Percentiles rank a stretch among this genome's conserved stretches.
Conservation (phyloP, 148 eudicot species). For the Vaccinium corymbosum region DNA sequence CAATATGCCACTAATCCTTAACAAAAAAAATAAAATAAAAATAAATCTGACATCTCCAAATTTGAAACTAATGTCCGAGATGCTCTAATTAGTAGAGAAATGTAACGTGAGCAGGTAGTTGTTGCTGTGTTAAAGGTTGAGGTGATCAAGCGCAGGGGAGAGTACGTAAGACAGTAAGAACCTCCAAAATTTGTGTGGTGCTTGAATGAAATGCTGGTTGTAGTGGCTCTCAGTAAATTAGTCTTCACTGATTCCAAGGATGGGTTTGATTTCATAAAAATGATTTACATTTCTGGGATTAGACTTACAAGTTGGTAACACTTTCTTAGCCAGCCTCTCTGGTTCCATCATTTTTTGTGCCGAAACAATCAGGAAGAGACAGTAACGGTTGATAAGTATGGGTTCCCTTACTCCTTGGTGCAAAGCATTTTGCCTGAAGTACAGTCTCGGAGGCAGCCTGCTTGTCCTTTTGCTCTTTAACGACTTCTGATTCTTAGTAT, state of each 20-base stretch:
- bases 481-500: background rate
- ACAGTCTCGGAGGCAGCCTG: background rate
- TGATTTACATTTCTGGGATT: background rate
- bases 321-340: background rate
- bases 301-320: background rate
- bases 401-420: background rate
- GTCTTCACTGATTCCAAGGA: background rate
- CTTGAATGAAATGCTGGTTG: background rate
- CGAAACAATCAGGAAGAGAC: background rate
- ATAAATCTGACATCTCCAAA: too few relatives aligned
- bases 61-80: too few relatives aligned
- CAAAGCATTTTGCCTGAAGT: background rate
- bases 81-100: background rate
- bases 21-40: too few relatives aligned
- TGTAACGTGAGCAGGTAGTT: background rate
- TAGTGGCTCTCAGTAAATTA: background rate
- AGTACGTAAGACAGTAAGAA: background rate
- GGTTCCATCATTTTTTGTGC: background rate
- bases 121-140: background rate
- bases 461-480: background rate
- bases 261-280: background rate
- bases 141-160: background rate
- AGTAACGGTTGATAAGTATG: background rate
- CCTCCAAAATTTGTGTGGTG: background rate
- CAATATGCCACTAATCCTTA: too few relatives aligned